Base-by-base conservation (phyloP, 2,329 filamentous ascomycete species). In the Dothideomycetes sp. region DNA sequence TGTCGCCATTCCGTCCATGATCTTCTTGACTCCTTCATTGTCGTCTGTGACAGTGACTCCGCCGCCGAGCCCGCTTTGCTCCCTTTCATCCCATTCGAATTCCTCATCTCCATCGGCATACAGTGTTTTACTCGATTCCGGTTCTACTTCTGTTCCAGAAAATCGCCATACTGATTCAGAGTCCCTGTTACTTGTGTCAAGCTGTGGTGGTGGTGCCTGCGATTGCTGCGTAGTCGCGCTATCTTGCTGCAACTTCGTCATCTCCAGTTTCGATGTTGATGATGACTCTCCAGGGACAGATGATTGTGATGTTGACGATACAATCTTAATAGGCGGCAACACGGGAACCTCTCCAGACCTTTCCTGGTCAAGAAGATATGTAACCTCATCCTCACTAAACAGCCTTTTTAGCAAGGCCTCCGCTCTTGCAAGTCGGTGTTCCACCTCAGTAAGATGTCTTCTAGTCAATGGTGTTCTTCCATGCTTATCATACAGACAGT, bases 1-100 rank as follows among this genome's bases (percentile, higher is more conserved):
- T 2, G 55, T 53, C 1, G 55, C 58, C 58, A 61, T 61, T 18
- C 55, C 54, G 24, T 57, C 52, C 29, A 44, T 38, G 13, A 43
- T 34, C 16, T 43, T 41, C 25, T 33, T 38, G 22, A 38, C 33
- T 11, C 33, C 33, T 33, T 43, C 41, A 5, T 43, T 33, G 3
- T 43, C 40, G 5, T 31, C 16, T 5, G 40, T 24, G 15, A 30
- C 22, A 3, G 40, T 27, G 1, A 33, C 27, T 3, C 40, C 33
- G 17, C 31, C 32, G 22, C 15, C 19, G 17, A 43, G 28, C 5
- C 41, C 33, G 28, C 33, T 35, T n/a, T 38, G 33, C 22, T 43
- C 41, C 25, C 33, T 35, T 10, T 43, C 41, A 22, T 43, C 41
- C 41, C 41, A 43, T 17, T 43, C 34, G 6, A 38, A 43, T 6